Conservation (phyloP, 2,329 filamentous ascomycete genomes). For the Alternaria dauci region DNA sequence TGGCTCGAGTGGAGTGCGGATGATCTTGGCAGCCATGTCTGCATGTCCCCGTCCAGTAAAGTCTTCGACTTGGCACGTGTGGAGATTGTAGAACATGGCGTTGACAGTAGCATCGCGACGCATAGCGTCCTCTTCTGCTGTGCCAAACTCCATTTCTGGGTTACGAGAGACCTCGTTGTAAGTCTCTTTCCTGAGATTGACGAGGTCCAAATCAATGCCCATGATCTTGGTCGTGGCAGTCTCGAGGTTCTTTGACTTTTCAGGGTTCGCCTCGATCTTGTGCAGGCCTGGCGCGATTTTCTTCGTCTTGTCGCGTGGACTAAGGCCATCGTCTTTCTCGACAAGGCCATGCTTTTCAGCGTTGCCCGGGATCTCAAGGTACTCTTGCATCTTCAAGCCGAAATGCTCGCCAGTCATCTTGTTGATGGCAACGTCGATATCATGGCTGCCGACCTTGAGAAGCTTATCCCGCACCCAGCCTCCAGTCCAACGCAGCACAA, state of each 20-base stretch:
- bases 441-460: slow-evolving; percentile 74
- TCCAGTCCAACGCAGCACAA: slow-evolving; percentile 78
- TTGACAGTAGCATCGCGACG: slow-evolving; percentile 94
- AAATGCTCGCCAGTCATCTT: slow-evolving; percentile 83
- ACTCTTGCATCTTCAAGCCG: slow-evolving; percentile 72
- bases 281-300: slow-evolving; percentile 76
- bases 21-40: slow-evolving; percentile 76
- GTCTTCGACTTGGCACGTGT: slow-evolving; percentile 81
- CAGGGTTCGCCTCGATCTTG: slow-evolving; percentile 89
- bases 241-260: slow-evolving; percentile 96
- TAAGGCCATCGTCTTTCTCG: slow-evolving; percentile 49
- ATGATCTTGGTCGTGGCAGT: slow-evolving; percentile 88
- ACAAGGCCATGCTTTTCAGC: slow-evolving; percentile 67
- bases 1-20: slow-evolving; percentile 86
- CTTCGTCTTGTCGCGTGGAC: slow-evolving; percentile 56
- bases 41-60: slow-evolving; percentile 76
- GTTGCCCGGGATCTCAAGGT: slow-evolving; percentile 69
- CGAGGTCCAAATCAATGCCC: slow-evolving; percentile 89
- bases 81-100: slow-evolving; percentile 93
- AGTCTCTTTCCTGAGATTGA: slow-evolving; percentile 91
- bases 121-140: slow-evolving; percentile 85
- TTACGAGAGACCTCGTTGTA: slow-evolving; percentile 90
- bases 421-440: slow-evolving; percentile 88
- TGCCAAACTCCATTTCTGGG: slow-evolving; percentile 92
- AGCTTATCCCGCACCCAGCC: slow-evolving; percentile 90